Evolutionary conservation across 139 green algal genomes (phyloP).

Genomic region (Dunaliella sp.): DNA sequence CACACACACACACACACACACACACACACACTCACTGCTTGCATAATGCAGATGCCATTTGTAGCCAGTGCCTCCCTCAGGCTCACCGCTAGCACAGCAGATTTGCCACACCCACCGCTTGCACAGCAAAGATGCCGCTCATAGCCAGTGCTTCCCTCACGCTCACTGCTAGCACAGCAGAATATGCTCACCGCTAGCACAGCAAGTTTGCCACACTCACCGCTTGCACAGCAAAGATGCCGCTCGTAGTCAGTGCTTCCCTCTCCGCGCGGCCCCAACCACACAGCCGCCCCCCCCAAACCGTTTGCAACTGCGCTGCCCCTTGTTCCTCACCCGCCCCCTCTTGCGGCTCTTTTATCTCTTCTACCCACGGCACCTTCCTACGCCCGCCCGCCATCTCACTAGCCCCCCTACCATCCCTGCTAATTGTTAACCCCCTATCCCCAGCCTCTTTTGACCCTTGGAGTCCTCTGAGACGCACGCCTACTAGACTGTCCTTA

Average conservation of each 20-base stretch:
- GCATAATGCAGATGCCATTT: too few species aligned
- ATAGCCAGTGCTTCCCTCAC: too few species aligned
- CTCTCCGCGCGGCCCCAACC: constrained; percentile 28
- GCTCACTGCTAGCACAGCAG: too few species aligned
- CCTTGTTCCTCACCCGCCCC: background rate
- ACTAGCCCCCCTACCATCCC: background rate
- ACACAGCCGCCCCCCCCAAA: background rate
- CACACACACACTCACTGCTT: too few species aligned
- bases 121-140: too few species aligned
- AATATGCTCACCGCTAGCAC: too few species aligned
- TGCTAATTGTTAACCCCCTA: background rate
- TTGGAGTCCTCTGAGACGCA: background rate
- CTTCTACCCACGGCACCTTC: background rate
- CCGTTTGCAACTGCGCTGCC: background rate
- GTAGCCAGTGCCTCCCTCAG: too few species aligned
- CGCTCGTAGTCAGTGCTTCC: constrained; percentile 22
- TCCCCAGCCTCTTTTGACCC: background rate
- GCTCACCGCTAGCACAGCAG: too few species aligned
- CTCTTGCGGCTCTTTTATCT: background rate
- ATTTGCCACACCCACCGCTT: too few species aligned
- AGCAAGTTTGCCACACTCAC: too few species aligned
- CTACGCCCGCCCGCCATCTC: too few species aligned
- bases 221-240: constrained; percentile 44
- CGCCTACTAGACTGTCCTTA: background rate
- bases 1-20: too few species aligned